A percentile compares a stretch with the other conserved stretches of the same genome.
Conservation (phyloP, 2,329 filamentous ascomycete genomes). For the Ceratocystis alfenasii region DNA sequence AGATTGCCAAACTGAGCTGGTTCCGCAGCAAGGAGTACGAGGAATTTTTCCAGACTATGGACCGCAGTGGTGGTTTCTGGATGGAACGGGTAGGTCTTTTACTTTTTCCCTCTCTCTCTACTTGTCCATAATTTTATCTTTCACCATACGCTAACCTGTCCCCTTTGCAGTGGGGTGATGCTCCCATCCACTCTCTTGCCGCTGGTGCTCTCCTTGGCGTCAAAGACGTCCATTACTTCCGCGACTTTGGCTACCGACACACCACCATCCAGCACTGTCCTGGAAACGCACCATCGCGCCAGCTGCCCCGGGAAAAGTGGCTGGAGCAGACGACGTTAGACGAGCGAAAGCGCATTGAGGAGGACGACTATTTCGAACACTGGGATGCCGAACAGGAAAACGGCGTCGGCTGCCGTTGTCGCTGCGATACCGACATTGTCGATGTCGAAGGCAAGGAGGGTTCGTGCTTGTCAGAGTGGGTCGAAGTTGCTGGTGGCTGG, state of each 20-base stretch:
- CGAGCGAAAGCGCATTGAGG: slow-evolving; percentile 73
- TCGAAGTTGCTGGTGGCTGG: slow-evolving; percentile 93
- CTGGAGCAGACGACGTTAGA: slow-evolving; percentile 71
- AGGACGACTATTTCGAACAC: slow-evolving; percentile 91
- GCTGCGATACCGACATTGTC: slow-evolving; percentile 92
- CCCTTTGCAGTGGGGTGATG: slow-evolving; percentile 82
- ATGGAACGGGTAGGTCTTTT: slow-evolving; percentile 68
- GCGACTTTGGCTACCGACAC: slow-evolving; percentile 94
- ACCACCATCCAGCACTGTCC: slow-evolving; percentile 98
- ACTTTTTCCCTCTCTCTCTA: too few relatives aligned
- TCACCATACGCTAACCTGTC: slow-evolving; percentile 25
- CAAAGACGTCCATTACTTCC: slow-evolving; percentile 92
- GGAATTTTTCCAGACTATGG: slow-evolving; percentile 99
- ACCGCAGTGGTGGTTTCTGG: slow-evolving; percentile 95
- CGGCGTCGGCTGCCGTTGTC: slow-evolving; percentile 89
- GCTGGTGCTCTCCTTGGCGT: slow-evolving; percentile 75
- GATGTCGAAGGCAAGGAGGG: slow-evolving; percentile 97
- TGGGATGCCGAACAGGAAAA: slow-evolving; percentile 86
- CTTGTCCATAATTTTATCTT: background rate
- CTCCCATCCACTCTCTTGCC: slow-evolving; percentile 92
- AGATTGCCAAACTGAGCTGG: slow-evolving; percentile 88
- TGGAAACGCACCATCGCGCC: slow-evolving; percentile 80
- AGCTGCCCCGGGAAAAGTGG: slow-evolving; percentile 67
- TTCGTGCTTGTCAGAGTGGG: slow-evolving; percentile 91
- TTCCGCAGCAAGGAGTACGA: slow-evolving; percentile 96